Base-by-base conservation (phyloP, 2,329 filamentous ascomycete genomes). In the Sporothrix protearum region DNA sequence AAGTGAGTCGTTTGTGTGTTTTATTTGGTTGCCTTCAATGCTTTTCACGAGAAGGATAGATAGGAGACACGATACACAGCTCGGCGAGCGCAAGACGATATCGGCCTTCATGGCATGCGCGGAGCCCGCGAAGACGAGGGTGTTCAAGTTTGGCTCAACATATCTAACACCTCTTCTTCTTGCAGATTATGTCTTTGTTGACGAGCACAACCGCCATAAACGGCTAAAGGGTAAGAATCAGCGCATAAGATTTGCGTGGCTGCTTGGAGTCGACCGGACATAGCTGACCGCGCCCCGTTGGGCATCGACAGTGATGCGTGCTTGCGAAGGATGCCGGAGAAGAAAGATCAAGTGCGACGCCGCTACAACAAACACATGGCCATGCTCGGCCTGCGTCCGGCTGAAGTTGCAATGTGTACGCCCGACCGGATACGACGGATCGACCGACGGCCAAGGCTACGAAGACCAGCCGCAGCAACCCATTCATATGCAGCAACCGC, bases 341-440 rank as follows among this genome's bases (percentile, higher is more conserved):
- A 89, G 95, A 78, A 99, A 99, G 82, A 99, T 99, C 80, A 97
- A 97, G 81, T 99, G 95, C 82, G 96, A 98, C 83, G 94, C 95
- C 69, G 95, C 95, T 25, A 97, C 95, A 16, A 97, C 94, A 53
- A 97, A 98, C 80, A 94, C 93, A 49, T 98, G 96, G 95, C 96
- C 96, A 36, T 98, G 95, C 81, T 96, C 94, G 53, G 93, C 96
- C 47, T 99, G 95, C 80, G 91, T 94, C 74, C 89, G 95, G 66
- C 85, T 98, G 74, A 98, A 97, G 83, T 87, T 97, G 73, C 92
- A 96, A 77, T 98, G 96, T 80, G 91, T 97, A 33, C 93, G 94
- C 61, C 96, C 95, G 3, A 94, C 93, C 71, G 90, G 94, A 72
- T 91, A 92, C 76, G 92, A 94, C 76, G 88, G 89, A 69, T 85